Conservation (phyloP, 768 basidiomycete genomes). For the Naganishia onofrii region DNA sequence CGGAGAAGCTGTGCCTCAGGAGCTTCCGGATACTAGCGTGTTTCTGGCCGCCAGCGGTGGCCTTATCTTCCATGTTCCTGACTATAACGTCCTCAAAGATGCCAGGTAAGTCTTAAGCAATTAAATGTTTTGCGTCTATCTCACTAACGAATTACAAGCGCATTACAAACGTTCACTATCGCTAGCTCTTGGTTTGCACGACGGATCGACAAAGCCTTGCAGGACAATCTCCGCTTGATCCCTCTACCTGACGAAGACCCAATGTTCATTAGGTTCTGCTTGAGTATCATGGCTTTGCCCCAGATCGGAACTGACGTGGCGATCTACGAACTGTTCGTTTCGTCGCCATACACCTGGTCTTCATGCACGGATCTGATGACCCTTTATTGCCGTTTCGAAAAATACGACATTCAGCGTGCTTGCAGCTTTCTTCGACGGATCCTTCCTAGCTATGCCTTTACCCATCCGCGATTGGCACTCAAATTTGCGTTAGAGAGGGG, state of each 20-base stretch:
- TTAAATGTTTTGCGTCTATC: too few relatives aligned
- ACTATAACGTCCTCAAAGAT: neutral
- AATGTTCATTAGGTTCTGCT: neutral
- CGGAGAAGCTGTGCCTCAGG: neutral
- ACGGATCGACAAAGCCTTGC: neutral
- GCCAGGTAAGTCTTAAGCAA: neutral
- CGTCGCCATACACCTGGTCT: neutral
- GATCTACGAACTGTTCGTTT: neutral
- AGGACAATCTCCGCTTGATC: neutral
- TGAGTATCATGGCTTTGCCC: neutral
- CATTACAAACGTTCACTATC: too few relatives aligned
- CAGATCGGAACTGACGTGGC: neutral
- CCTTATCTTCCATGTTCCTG: neutral
- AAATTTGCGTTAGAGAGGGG: neutral
- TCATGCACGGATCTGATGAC: neutral
- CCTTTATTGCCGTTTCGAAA: slow-evolving; percentile 1
- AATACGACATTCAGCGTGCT: neutral
- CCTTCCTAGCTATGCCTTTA: neutral
- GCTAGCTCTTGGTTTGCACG: neutral
- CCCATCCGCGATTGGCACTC: neutral
- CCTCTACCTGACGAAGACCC: neutral
- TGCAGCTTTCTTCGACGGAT: neutral
- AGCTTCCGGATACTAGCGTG: neutral
- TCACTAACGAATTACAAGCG: too few relatives aligned
- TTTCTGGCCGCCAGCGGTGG: neutral